A percentile compares a stretch with the other conserved stretches of the same genome.
These are phyloP conservation scores for Saccharomycopsis fermentans DNA, from an alignment of 805 yeast genomes.

Conservation along the genomic window DNA sequence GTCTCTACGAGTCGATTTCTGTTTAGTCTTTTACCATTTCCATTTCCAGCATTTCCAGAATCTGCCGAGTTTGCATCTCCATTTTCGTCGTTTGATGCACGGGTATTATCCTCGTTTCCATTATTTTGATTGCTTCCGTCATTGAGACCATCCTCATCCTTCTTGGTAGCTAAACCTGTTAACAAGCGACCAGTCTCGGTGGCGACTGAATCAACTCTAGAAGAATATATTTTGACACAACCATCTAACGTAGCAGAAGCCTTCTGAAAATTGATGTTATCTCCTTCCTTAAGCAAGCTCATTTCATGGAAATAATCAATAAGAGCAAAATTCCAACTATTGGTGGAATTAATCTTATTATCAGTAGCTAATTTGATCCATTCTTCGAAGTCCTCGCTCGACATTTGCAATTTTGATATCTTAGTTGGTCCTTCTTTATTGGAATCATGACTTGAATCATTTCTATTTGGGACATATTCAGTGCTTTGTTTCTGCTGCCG, in stretches of 20 bases:
- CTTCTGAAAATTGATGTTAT: constrained; percentile 75
- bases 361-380: constrained; percentile 81
- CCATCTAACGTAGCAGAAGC: constrained; percentile 92
- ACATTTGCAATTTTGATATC: constrained; percentile 19
- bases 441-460: background rate
- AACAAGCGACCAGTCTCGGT: constrained; percentile 79
- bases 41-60: constrained; percentile 1
- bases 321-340: constrained; percentile 84
- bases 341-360: constrained; percentile 72
- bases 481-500: background rate
- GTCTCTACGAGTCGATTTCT: constrained; percentile 28
- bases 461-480: background rate
- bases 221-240: constrained; percentile 84
- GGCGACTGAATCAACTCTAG: constrained; percentile 86
- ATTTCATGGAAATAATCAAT: constrained; percentile 88
- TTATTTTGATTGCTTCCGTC: constrained; percentile 21
- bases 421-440: constrained; percentile 20
- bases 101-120: constrained; percentile 19
- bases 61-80: constrained; percentile 22
- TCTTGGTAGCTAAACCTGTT: constrained; percentile 56
- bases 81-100: constrained; percentile 20
- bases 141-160: constrained; percentile 20
- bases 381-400: constrained; percentile 51
- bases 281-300: constrained; percentile 63
- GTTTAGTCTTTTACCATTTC: constrained; percentile 23